A percentile compares a stretch with the other conserved stretches of the same genome.
phyloP scores from a whole-genome alignment of 768 basidiomycete species.

The Saitozyma podzolica region DNA sequence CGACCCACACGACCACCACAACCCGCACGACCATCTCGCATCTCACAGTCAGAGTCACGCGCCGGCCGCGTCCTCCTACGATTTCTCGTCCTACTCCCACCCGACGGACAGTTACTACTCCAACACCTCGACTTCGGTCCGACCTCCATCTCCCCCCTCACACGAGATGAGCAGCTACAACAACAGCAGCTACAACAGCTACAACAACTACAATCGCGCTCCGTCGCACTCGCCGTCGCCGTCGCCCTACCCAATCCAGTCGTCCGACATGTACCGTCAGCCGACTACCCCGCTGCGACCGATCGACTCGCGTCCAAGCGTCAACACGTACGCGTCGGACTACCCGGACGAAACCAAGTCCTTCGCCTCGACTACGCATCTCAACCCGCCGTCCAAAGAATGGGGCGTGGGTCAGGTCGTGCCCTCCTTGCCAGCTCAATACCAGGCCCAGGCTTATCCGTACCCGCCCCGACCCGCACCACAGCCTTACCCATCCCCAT shows the following conservation, averaged over 20 bases:
- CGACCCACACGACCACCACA: too few relatives aligned
- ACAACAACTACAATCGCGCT: conserved; percentile 5
- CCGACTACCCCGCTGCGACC: background rate
- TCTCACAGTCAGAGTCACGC: too few relatives aligned
- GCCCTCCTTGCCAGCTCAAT: conserved; percentile 17
- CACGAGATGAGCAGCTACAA: conserved; percentile 11
- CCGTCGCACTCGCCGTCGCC: background rate
- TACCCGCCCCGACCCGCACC: conserved; percentile 22
- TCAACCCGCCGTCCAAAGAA: conserved; percentile 32
- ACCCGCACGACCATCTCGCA: too few relatives aligned
- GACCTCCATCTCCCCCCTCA: background rate
- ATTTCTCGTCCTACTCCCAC: too few relatives aligned
- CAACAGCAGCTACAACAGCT: background rate
- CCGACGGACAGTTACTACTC: too few relatives aligned
- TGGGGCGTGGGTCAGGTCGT: conserved; percentile 36
- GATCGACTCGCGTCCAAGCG: conserved; percentile 21
- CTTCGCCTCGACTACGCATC: conserved; percentile 37
- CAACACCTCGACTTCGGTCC: too few relatives aligned
- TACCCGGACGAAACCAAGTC: conserved; percentile 40
- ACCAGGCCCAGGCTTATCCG: conserved; percentile 11
- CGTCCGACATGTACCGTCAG: too few relatives aligned
- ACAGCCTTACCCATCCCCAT: conserved; percentile 2
- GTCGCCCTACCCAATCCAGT: too few relatives aligned
- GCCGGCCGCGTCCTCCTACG: too few relatives aligned
- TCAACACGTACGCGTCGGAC: conserved; percentile 29